Conservation (phyloP, 768 basidiomycete genomes). For the Lactarius pseudohatsudake region DNA sequence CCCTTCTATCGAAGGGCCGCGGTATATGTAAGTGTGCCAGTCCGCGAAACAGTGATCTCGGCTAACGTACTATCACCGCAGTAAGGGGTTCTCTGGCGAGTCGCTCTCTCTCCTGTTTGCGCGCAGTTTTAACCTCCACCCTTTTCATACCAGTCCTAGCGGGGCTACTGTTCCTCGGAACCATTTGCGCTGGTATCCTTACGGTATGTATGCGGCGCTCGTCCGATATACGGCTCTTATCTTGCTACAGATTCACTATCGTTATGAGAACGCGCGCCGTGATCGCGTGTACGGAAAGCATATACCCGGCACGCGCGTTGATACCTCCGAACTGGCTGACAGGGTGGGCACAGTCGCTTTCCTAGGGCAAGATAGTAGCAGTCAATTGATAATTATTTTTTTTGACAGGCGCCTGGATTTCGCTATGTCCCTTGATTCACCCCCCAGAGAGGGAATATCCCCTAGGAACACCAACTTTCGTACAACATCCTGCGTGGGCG, state of each 20-base stretch:
- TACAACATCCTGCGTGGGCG: neutral
- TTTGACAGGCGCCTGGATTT: conserved; percentile 55
- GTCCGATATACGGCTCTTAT: neutral
- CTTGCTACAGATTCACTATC: conserved; percentile 54
- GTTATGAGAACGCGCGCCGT: conserved; percentile 56
- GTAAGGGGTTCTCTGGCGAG: conserved; percentile 59
- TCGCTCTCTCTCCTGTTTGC: conserved; percentile 11
- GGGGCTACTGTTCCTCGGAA: conserved; percentile 56
- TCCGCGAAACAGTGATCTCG: neutral
- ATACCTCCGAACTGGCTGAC: conserved; percentile 66
- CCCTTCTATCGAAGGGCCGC: conserved; percentile 61
- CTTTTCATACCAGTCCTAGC: conserved; percentile 41
- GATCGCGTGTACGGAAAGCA: conserved; percentile 54
- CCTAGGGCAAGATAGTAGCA: neutral
- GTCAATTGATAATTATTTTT: neutral
- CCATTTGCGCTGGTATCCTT: conserved; percentile 50
- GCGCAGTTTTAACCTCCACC: conserved; percentile 17
- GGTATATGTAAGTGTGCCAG: conserved; percentile 50
- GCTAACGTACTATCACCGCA: conserved; percentile 29
- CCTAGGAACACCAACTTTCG: neutral
- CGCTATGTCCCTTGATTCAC: conserved; percentile 47
- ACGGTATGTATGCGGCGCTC: conserved; percentile 39
- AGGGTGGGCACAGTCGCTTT: conserved; percentile 43
- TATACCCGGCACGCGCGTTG: conserved; percentile 47
- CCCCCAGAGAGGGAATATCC: neutral